Evolutionary conservation across 768 basidiomycete genomes (phyloP).

Genomic region (Termitomyces sp.): DNA sequence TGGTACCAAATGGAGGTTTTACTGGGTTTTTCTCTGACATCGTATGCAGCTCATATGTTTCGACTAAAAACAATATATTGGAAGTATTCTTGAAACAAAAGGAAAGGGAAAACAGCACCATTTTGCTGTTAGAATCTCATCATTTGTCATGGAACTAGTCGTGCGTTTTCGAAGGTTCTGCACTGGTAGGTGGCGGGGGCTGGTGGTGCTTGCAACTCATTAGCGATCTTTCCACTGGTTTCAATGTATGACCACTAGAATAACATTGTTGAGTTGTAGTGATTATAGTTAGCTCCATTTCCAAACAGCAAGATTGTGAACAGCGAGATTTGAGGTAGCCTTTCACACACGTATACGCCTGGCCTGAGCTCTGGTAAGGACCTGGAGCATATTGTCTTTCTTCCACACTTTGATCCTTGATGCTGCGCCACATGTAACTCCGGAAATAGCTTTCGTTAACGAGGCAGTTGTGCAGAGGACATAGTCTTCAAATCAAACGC

Average conservation of each 20-base stretch:
- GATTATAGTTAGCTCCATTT: neutral
- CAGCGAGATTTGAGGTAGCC: neutral
- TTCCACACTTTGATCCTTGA: neutral
- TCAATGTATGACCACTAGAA: neutral
- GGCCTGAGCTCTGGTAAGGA: too few species aligned
- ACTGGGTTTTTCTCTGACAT: neutral
- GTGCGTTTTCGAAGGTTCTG: neutral
- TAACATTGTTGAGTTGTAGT: neutral
- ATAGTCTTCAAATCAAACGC: neutral
- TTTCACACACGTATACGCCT: neutral
- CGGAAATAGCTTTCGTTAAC: neutral
- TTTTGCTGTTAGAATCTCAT: neutral
- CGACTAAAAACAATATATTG: neutral
- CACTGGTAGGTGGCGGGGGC: neutral
- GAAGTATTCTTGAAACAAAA: neutral
- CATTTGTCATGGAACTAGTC: neutral
- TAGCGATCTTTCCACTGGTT: too few species aligned
- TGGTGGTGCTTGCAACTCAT: neutral
- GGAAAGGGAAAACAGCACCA: neutral
- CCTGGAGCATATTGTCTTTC: too few species aligned
- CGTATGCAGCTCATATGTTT: neutral
- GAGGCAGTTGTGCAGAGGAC: neutral
- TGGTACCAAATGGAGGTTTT: neutral
- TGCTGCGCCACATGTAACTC: constrained; percentile 1
- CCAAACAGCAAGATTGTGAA: neutral